Base-by-base conservation (phyloP, 2,329 filamentous ascomycete genomes). In the Cladobotryum protrusum region DNA sequence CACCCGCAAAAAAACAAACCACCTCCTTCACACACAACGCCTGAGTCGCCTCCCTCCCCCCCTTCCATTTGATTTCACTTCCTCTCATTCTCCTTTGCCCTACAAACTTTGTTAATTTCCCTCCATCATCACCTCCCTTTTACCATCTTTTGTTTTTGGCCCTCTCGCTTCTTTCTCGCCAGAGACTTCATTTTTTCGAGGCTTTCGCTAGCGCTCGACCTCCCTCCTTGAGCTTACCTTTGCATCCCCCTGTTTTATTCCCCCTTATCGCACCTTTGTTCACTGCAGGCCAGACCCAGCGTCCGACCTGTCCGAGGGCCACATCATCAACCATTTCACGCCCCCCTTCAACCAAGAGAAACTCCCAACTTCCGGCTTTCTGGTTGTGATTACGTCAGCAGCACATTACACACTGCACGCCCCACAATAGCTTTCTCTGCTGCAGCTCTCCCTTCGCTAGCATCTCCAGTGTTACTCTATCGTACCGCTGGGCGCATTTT, bases 171-270 rank as follows among this genome's bases (percentile, higher is more conserved):
- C 45, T 48, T 52, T 43, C 45, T 43, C 54, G 56, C 54, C 53
- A 39, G 36, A n/a, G n/a, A 15, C 36, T 39, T 39, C 12, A 8
- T 53, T 58, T 58, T 52, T 52, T 69, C 68, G 69, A 72, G 69
- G 66, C 69, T 72, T 72, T 77, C 54, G 65, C 63, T 78, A 77
- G 75, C 69, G 67, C 69, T 78, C 72, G 73, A 63, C 62, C 57
- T 52, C 53, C 43, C 48, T 50, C 43, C 40, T 32, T 29, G 48
- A 33, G 34, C 39, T 52, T 43, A 45, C 44, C 20, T 47, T 51
- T 39, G 42, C 48, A 52, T 51, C 48, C 50, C 48, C 19, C 39
- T 48, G 35, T 50, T 35, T 48, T 29, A 48, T 49, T 48, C 39
- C 48, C 52, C 34, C 50, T 29, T 29, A 29, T 37, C 41, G 36